Base-by-base conservation (phyloP, 352 stramenopile genomes). In the Phytopythium cucurbitacearum region DNA sequence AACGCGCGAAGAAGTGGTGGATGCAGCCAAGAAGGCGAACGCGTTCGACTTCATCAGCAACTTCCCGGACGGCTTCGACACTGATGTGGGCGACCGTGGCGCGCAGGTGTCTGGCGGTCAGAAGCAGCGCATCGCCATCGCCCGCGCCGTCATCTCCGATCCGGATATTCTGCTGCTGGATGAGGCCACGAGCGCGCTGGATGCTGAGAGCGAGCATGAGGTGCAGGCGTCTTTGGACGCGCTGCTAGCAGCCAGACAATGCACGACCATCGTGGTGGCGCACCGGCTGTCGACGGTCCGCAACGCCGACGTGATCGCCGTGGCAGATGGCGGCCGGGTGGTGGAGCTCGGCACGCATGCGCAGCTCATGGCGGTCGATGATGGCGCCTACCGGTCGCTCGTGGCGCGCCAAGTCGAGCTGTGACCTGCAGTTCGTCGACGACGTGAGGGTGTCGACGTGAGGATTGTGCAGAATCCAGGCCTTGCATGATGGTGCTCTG, bases 241-340 rank as follows among this genome's bases (percentile, higher is more conserved):
- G 36, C 32, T 73, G 16, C 48, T 77, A 21, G 44, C 59, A 6
- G 69, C 78, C 60, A 90, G 93, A 57, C 65, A 87, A 36, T 77
- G 95, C 15, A 99, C 97, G 0, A 89, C 96, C 36, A 73, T 99
- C 41, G 76, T 99, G 12, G 97, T 99, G 61, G 97, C 97, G 9
- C 97, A 99, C 64, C 82, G 97, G 28, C 64, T 99, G 35, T 90
- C 87, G 40, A 98, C 93, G 13, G 96, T 98, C 65, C 84, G 91
- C 62, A 89, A 87, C 45, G 87, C 86, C 5, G 91, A 98, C 51
- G 67, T 87, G 51, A 97, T 98, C 59, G 69, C 92, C 59, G 90
- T 98, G 2, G 83, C 97, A 39, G 76, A 89, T 21, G 69, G 94
- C 40, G 90, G 91, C 12, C 56, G 66, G 34, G 75, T 98, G 35